phyloP scores from a whole-genome alignment of 2,329 filamentous ascomycete species.

The Xylariaceae sp. region DNA sequence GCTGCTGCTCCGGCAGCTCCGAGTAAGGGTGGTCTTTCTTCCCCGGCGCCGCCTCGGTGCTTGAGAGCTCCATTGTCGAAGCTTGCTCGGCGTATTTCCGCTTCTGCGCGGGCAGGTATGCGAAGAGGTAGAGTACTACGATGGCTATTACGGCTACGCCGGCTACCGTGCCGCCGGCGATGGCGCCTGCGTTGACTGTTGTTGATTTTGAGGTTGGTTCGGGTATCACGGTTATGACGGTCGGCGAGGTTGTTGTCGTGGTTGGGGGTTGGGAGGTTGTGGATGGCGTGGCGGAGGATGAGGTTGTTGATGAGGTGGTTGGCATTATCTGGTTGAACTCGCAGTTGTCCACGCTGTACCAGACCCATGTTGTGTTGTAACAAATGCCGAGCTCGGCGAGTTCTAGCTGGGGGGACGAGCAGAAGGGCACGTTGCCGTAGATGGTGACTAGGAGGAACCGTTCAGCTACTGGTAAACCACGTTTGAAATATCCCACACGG shows the following conservation, averaged over 20 bases:
- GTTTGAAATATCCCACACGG: background rate
- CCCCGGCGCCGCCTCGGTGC: background rate
- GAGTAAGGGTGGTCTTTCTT: background rate
- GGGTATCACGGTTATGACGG: background rate
- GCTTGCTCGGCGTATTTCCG: conserved; percentile 3
- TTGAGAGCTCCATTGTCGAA: background rate
- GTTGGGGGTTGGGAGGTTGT: conserved; percentile 2
- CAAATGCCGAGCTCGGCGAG: conserved; percentile 7
- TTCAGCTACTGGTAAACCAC: background rate
- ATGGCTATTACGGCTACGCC: conserved; percentile 4
- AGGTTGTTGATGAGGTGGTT: background rate
- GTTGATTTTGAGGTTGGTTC: background rate
- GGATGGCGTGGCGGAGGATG: background rate
- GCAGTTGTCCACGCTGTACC: conserved; percentile 16
- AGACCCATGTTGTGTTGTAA: conserved; percentile 14
- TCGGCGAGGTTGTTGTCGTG: background rate
- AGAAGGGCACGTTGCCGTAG: conserved; percentile 14
- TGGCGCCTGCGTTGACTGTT: conserved; percentile 8
- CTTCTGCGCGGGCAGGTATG: conserved; percentile 10
- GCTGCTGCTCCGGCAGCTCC: conserved; percentile 4
- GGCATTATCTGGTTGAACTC: background rate
- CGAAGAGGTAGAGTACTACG: conserved; percentile 12
- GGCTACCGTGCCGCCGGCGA: conserved; percentile 12
- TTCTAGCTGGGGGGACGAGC: conserved; percentile 6
- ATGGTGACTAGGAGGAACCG: conserved; percentile 10